Conservation (phyloP, 1,139 yeast species). For the Yamadazyma diddensiae region DNA sequence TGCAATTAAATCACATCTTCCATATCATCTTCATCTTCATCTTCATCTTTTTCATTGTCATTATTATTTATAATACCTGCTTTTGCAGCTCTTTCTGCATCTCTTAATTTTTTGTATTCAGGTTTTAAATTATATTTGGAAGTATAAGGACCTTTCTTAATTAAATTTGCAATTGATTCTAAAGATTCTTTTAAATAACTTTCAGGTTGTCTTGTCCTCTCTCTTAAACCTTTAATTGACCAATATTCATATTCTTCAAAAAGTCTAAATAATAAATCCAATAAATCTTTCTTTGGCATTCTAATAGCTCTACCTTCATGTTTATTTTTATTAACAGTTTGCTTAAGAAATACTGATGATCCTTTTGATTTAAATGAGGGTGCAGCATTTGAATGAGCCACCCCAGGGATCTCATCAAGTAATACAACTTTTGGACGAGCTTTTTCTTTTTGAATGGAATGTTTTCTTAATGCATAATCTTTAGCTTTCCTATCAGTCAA, state of each 20-base stretch:
- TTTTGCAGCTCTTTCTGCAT: conserved; percentile 70
- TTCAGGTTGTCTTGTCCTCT: conserved; percentile 95
- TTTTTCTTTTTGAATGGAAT: conserved; percentile 41
- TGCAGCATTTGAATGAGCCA: conserved; percentile 79
- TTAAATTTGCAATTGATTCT: conserved; percentile 84
- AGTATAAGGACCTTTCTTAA: conserved; percentile 95
- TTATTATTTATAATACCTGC: conserved; percentile 48
- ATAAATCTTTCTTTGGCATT: conserved; percentile 87
- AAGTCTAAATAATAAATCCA: conserved; percentile 81
- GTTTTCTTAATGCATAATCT: conserved; percentile 45
- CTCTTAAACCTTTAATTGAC: conserved; percentile 92
- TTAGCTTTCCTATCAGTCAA: conserved; percentile 67
- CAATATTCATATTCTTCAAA: conserved; percentile 96
- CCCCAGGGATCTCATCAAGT: conserved; percentile 82
- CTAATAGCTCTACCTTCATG: conserved; percentile 88
- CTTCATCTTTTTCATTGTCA: conserved; percentile 48
- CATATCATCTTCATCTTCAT: conserved; percentile 42
- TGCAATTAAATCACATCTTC: conserved; percentile 28
- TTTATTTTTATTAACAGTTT: conserved; percentile 30
- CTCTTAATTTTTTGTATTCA: conserved; percentile 80
- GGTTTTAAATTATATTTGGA: conserved; percentile 86
- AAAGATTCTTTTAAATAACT: conserved; percentile 86
- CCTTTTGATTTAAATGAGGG: conserved; percentile 72
- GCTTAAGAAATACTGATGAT: conserved; percentile 58
- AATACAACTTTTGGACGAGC: conserved; percentile 73